Conservation (phyloP, 148 eudicot genomes). For the Rhododendron vialii region DNA sequence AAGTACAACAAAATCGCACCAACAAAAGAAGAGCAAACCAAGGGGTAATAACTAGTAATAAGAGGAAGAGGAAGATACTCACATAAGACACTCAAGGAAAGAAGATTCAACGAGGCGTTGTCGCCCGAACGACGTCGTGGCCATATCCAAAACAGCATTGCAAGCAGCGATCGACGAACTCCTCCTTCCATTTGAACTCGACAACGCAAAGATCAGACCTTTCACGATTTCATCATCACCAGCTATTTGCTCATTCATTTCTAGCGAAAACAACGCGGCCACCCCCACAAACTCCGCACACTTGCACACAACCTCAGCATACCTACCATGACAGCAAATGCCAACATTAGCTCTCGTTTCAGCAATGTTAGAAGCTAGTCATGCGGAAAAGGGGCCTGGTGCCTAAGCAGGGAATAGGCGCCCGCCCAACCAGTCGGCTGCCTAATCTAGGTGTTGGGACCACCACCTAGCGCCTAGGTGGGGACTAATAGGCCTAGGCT, state of each 20-base stretch:
- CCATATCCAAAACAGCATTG: constrained; percentile 19
- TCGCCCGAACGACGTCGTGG: constrained; percentile 15
- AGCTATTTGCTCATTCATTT: constrained; percentile 18
- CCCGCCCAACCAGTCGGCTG: too few species aligned
- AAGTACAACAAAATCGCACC: neutral
- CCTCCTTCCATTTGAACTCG: constrained; percentile 3
- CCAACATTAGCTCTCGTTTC: neutral
- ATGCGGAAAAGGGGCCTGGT: too few species aligned
- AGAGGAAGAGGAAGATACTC: constrained; percentile 1
- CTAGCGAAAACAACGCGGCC: constrained; percentile 12
- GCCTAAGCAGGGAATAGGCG: too few species aligned
- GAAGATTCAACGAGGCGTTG: constrained; percentile 10
- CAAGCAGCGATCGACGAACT: constrained; percentile 5
- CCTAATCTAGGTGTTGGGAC: too few species aligned
- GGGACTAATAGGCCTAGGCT: too few species aligned
- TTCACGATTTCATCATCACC: constrained; percentile 8
- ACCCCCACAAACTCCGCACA: constrained; percentile 17
- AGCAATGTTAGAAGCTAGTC: neutral
- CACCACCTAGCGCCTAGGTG: too few species aligned
- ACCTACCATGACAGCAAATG: neutral
- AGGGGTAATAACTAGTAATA: neutral
- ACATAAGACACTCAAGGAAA: constrained; percentile 14
- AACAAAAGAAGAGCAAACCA: neutral
- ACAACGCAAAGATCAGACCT: constrained; percentile 11
- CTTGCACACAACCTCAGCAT: constrained; percentile 10